phyloP scores from a whole-genome alignment of 169 alveolate genomes.

The Miamiensis avidus region DNA sequence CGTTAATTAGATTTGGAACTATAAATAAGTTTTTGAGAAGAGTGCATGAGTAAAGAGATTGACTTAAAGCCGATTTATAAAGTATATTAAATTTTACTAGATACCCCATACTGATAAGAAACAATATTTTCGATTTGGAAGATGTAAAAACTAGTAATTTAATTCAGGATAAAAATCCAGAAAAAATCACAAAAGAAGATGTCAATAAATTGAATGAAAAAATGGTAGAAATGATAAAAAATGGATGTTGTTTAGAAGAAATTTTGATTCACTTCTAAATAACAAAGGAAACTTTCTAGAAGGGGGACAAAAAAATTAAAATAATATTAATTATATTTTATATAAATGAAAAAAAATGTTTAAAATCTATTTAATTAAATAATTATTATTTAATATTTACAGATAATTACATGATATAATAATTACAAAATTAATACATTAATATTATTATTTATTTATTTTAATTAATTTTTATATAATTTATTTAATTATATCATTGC shows the following conservation, averaged over 20 bases:
- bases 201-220: not conserved
- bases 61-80: no score
- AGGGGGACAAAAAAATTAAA: not conserved
- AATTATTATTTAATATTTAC: no score
- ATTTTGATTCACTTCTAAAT: not conserved
- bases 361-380: no score
- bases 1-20: not conserved
- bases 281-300: not conserved
- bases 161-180: not conserved
- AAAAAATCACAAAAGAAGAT: not conserved
- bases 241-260: not conserved
- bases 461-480: no score
- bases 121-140: not conserved
- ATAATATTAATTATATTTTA: no score
- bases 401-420: no score
- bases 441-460: no score
- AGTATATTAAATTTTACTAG: no score
- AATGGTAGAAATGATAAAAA: not conserved
- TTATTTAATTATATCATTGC: no score
- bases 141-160: not conserved
- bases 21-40: not conserved
- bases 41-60: not conserved
- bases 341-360: no score
- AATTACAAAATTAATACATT: no score
- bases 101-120: not conserved